Evolutionary conservation across 495 filamentous ascomycete species (phyloP).

Genomic region (Delitschia confertaspora): DNA sequence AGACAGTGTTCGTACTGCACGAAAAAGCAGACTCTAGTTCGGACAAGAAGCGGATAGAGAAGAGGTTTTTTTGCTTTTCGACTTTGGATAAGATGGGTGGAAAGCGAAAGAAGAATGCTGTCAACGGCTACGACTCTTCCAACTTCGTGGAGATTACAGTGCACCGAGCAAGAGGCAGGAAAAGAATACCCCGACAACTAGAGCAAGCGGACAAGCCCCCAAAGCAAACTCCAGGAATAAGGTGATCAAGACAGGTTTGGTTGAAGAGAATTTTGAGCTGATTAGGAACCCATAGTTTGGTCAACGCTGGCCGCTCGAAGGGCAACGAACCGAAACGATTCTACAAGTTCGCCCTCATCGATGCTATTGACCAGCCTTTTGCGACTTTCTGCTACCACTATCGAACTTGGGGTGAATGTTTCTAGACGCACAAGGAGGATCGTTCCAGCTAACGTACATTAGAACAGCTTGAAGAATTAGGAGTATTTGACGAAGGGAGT

Average conservation of each 20-base stretch:
- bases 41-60: constrained; percentile 30
- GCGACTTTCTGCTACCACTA: constrained; percentile 37
- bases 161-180: constrained; percentile 32
- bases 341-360: constrained; percentile 39
- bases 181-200: constrained; percentile 20
- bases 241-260: too few species aligned
- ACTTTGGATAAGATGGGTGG: not conserved
- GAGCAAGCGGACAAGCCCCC: not conserved
- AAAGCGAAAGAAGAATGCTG: constrained; percentile 8
- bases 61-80: constrained; percentile 32
- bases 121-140: constrained; percentile 3
- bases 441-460: not conserved
- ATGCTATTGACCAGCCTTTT: constrained; percentile 38
- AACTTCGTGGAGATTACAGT: constrained; percentile 36
- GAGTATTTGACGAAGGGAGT: not conserved
- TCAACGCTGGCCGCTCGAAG: constrained; percentile 31
- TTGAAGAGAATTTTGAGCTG: too few species aligned
- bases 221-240: too few species aligned
- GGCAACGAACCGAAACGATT: constrained; percentile 32
- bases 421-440: not conserved
- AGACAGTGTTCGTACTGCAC: constrained; percentile 37
- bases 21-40: constrained; percentile 12
- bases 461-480: constrained; percentile 16
- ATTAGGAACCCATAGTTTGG: constrained; percentile 26
- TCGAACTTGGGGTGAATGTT: constrained; percentile 21